Evolutionary conservation across 768 basidiomycete genomes (phyloP), one percentile per base, ranked within the genome.

Genomic region (Russula brevipes): DNA sequence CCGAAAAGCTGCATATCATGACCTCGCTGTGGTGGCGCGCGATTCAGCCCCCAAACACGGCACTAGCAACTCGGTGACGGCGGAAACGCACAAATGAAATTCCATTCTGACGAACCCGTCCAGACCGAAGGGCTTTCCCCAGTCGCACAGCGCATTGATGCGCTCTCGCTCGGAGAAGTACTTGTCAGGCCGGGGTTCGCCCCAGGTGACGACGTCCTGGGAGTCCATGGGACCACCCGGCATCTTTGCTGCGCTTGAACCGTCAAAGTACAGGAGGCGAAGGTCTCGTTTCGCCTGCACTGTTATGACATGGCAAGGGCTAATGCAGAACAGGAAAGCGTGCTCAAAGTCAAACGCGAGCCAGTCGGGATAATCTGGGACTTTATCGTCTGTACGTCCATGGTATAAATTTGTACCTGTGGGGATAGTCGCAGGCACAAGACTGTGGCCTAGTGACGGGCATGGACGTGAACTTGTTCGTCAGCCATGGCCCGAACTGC

Each of bases 141-240:
- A 77, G 12, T 63, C 59, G 54, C 77, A 78, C 3, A 78, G 39
- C 24, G 69, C 63, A 14, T 45, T 4, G 31, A 75, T 73, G 31
- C 76, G 68, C 38, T 68, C 52, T n/a, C 14, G 5, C 9, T 78
- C 75, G 1, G 67, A 60, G 2, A 19, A 19, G 11, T 4, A 47
- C 55, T 64, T 65, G 8, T 70, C 71, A 3, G 70, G 71, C 6
- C 41, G 59, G 30, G 59, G 42, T 36, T 64, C 52, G 4, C 73
- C 73, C 75, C 76, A 76, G 0, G 65, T 41, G 24, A 78, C 19
- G 3, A 78, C 46, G 64, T 78, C 77, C 58, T 78, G 77, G 0
- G 70, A 65, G 46, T 78, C 77, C 68, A 76, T 60, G 0, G 73
- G 61, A 5, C 76, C 76, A 17, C 65, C 63, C 1, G 35, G n/a